Evolutionary conservation across 805 yeast genomes (phyloP).

Genomic region (Brettanomyces anomalus): DNA sequence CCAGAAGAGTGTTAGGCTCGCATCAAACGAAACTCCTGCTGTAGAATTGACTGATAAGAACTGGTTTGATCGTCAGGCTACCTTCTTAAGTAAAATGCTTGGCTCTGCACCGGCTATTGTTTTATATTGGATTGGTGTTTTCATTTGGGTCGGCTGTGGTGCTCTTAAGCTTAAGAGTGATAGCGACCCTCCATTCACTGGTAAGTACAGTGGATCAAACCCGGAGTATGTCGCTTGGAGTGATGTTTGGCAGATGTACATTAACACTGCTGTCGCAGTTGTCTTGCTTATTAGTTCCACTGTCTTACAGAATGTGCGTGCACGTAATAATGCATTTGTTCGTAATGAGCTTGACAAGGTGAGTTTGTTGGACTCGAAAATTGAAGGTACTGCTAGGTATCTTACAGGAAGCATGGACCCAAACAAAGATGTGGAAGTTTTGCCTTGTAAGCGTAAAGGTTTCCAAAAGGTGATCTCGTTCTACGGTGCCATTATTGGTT

Average conservation of each 20-base stretch:
- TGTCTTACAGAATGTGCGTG: conserved; percentile 31
- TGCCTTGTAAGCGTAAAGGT: conserved; percentile 11
- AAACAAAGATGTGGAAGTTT: conserved; percentile 23
- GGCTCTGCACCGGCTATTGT: conserved; percentile 27
- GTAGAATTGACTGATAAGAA: conserved; percentile 15
- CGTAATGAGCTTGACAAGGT: conserved; percentile 12
- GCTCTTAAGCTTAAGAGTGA: conserved; percentile 12
- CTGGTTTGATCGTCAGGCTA: conserved; percentile 28
- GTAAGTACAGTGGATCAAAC: conserved; percentile 4
- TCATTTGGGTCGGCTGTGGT: conserved; percentile 32
- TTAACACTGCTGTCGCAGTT: conserved; percentile 34
- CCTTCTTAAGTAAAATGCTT: conserved; percentile 15
- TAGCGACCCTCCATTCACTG: conserved; percentile 5
- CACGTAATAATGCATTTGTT: conserved; percentile 27
- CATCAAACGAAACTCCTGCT: background rate
- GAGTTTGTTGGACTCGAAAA: conserved; percentile 19
- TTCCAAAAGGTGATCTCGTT: conserved; percentile 12
- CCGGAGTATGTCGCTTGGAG: conserved; percentile 19
- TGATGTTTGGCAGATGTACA: conserved; percentile 32
- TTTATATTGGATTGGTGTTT: conserved; percentile 30
- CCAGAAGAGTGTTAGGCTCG: conserved; percentile 8
- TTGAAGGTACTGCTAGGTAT: conserved; percentile 21
- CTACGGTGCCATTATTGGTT: conserved; percentile 35
- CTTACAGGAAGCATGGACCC: conserved; percentile 14
- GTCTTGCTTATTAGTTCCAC: conserved; percentile 26